phyloP scores from a whole-genome alignment of 2,329 filamentous ascomycete species.

The Gyromitra esculenta region DNA sequence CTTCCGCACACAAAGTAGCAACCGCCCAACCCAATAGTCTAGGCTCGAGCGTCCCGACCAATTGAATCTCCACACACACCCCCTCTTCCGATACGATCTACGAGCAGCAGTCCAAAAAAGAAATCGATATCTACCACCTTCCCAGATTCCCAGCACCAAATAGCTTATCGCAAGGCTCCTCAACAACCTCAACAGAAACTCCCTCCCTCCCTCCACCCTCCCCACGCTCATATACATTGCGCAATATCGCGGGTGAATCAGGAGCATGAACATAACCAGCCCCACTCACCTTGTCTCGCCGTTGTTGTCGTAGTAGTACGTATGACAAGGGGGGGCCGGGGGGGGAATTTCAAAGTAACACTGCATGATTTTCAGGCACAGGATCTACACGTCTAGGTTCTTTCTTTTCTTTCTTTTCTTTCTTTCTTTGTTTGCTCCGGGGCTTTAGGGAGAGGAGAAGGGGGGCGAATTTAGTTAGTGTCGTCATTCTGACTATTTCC shows the following conservation, averaged over 20 bases:
- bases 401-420: neutral
- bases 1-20: too few species aligned
- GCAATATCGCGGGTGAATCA: neutral
- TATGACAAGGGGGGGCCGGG: neutral
- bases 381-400: neutral
- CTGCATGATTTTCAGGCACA: constrained; percentile 2
- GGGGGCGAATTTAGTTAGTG: too few species aligned
- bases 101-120: neutral
- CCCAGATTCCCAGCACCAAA: neutral
- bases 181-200: neutral
- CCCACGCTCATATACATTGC: neutral
- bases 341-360: neutral
- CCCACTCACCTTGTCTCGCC: neutral
- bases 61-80: neutral
- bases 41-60: neutral
- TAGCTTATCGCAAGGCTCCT: neutral
- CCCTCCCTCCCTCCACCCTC: too few species aligned
- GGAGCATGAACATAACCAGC: neutral
- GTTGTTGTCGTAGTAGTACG: neutral
- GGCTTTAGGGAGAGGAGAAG: neutral
- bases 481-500: neutral
- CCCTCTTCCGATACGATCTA: neutral
- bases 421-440: neutral
- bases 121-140: neutral
- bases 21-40: neutral